These are phyloP conservation scores for Blastobotrys parvus DNA, from an alignment of 805 yeast genomes.

Conservation along the genomic window DNA sequence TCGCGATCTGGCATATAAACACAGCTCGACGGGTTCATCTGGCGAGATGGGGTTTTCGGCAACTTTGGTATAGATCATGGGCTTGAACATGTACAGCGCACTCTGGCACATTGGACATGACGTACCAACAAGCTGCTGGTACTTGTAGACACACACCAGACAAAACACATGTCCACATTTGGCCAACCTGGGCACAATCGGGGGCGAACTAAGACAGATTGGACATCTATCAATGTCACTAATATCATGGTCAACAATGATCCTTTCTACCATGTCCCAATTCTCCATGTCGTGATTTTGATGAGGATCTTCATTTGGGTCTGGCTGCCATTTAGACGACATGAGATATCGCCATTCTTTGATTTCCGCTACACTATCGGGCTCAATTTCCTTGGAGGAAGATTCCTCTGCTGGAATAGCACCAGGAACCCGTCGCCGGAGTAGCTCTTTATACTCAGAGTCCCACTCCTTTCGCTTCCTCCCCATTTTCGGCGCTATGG, in stretches of 20 bases:
- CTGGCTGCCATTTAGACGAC: not conserved
- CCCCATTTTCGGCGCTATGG: not conserved
- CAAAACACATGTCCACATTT: conserved; percentile 11
- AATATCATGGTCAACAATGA: conserved; percentile 7
- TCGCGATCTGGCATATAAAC: conserved; percentile 2
- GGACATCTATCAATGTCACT: conserved; percentile 12
- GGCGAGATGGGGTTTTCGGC: not conserved
- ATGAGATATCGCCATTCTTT: conserved; percentile 10
- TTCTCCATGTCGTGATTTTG: not conserved
- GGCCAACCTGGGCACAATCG: conserved; percentile 9
- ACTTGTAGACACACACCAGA: conserved; percentile 8
- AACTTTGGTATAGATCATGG: conserved; percentile 1
- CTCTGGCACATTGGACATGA: conserved; percentile 9
- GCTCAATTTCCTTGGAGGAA: too few relatives aligned
- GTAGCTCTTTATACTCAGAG: not conserved
- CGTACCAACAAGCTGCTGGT: conserved; percentile 1
- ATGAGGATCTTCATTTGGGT: not conserved
- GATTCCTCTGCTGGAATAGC: not conserved
- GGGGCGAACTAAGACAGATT: conserved; percentile 11
- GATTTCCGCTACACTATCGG: too few relatives aligned
- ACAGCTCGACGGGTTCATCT: conserved; percentile 1
- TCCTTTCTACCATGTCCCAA: conserved; percentile 7
- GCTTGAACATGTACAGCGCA: conserved; percentile 5
- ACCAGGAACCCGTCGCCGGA: not conserved
- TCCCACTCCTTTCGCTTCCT: not conserved